A percentile compares a stretch with the other conserved stretches of the same genome.
Evolutionary conservation across 2,329 filamentous ascomycete genomes (phyloP).

Genomic region (Neocucurbitaria cava): DNA sequence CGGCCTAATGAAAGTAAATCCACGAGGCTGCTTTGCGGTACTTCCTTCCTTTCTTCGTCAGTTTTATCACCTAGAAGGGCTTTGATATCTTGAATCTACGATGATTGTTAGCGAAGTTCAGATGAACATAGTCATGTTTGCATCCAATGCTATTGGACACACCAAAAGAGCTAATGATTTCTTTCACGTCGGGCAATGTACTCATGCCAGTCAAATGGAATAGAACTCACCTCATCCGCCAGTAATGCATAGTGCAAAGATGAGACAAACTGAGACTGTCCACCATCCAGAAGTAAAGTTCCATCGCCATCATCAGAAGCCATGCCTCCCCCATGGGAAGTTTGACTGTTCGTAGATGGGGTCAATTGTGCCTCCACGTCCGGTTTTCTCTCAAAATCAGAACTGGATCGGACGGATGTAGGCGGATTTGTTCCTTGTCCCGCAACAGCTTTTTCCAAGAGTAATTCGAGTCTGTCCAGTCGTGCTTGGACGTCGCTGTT

Average conservation of each 20-base stretch:
- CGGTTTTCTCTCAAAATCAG: constrained; percentile 22
- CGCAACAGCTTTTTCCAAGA: constrained; percentile 44
- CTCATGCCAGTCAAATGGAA: not conserved
- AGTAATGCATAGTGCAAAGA: constrained; percentile 50
- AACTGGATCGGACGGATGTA: constrained; percentile 23
- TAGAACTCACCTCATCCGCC: constrained; percentile 44
- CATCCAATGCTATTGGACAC: not conserved
- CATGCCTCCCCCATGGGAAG: constrained; percentile 43
- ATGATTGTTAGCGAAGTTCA: not conserved
- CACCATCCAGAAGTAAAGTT: constrained; percentile 46
- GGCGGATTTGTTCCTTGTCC: constrained; percentile 22
- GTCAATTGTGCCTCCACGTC: constrained; percentile 31
- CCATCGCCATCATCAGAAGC: constrained; percentile 46
- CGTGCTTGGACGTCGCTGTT: constrained; percentile 44
- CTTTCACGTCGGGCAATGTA: not conserved
- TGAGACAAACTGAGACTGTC: constrained; percentile 49
- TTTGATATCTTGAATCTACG: constrained; percentile 49
- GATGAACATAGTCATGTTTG: not conserved
- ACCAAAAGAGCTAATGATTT: not conserved
- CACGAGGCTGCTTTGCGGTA: constrained; percentile 40
- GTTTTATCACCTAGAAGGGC: constrained; percentile 42
- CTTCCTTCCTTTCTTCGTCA: constrained; percentile 38
- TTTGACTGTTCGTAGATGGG: constrained; percentile 44
- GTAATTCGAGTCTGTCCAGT: constrained; percentile 45
- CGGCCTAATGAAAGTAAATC: constrained; percentile 43